Evolutionary conservation across 257 asterid genomes (phyloP), one percentile per base, ranked within the genome.

Genomic region (Solanum raphanifolium): DNA sequence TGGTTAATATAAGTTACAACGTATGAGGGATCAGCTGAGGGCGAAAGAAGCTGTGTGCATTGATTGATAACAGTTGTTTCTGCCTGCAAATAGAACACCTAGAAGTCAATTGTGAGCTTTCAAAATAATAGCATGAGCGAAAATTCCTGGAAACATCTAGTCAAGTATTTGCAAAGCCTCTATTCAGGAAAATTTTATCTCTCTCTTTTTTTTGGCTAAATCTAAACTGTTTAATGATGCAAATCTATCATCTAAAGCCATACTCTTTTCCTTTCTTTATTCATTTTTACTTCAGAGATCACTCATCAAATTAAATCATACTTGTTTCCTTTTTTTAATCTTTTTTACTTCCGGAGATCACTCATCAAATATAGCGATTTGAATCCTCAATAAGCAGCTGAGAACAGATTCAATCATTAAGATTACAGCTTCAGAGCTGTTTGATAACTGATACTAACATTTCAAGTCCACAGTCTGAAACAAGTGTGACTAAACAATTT

Each of bases 61-160:
- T 96, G 99, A 87, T 95, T 92, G 84, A 97, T 90, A 90, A 97
- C 99, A 75, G 98, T 96, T 90, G 95, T 88, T 90, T 97, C 99
- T 85, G 98, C 95, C 99, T 97, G 98, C 90, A 89, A 90, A 87
- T 83, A 52, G 48, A 65, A 52, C 31, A 82, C 87, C 55, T 25
- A n/a, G 84, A 78, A 46, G 29, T 46, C 85, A 81, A 81, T 18
- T 46, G 41, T 46, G 27, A 46, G 68, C 41, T 46, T n/a, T 46
- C 20, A 35, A 81, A 46, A 81, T 43, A 81, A 81, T 48, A 46
- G 38, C 39, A 81, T 16, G 66, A 43, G 85, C 66, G 18, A 43
- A 79, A n/a, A 43, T 46, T 35, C 55, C 29, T 27, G 68, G 65
- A 81, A 81, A 46, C 41, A 29, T 46, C 41, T 16, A 27, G 39